Evolutionary conservation across 371 early-diverging fungal species (phyloP).

Genomic region (Thermomucor indicae-seudaticae): DNA sequence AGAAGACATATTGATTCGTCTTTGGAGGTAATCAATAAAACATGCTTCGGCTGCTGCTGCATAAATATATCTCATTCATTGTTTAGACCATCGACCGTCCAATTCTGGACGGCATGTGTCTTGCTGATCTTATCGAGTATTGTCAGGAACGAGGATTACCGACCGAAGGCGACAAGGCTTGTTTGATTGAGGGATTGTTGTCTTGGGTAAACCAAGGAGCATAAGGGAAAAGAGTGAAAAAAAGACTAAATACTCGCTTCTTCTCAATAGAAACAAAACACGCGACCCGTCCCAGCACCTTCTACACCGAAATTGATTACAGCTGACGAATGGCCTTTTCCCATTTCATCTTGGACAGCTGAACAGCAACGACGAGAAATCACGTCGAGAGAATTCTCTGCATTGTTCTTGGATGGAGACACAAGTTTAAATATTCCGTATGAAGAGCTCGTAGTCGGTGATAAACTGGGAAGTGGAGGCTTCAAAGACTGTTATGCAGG

Average conservation of each 20-base stretch:
- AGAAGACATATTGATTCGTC: slow-evolving; percentile 31
- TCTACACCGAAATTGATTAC: slow-evolving; percentile 63
- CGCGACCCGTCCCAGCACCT: slow-evolving; percentile 63
- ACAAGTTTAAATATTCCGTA: slow-evolving; percentile 59
- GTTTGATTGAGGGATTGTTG: slow-evolving; percentile 56
- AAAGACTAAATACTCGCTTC: too few species aligned
- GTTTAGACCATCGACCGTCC: slow-evolving; percentile 20
- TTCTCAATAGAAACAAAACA: slow-evolving; percentile 52
- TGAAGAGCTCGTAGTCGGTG: slow-evolving; percentile 51
- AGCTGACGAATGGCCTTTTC: slow-evolving; percentile 34
- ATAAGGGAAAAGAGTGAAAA: background rate
- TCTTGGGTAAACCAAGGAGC: slow-evolving; percentile 51
- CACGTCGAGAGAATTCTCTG: slow-evolving; percentile 51
- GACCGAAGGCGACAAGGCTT: slow-evolving; percentile 60
- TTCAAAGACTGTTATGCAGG: slow-evolving; percentile 78
- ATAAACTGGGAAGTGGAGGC: slow-evolving; percentile 73
- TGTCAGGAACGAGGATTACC: slow-evolving; percentile 72
- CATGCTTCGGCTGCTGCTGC: too few species aligned
- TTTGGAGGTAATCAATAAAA: slow-evolving; percentile 20
- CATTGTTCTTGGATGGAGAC: slow-evolving; percentile 45
- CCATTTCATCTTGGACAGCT: slow-evolving; percentile 27
- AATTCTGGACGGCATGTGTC: slow-evolving; percentile 51
- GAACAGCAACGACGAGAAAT: slow-evolving; percentile 27
- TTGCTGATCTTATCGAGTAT: slow-evolving; percentile 68
- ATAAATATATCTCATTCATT: background rate